phyloP scores from a whole-genome alignment of 768 basidiomycete species.

The Pholiota microspora region DNA sequence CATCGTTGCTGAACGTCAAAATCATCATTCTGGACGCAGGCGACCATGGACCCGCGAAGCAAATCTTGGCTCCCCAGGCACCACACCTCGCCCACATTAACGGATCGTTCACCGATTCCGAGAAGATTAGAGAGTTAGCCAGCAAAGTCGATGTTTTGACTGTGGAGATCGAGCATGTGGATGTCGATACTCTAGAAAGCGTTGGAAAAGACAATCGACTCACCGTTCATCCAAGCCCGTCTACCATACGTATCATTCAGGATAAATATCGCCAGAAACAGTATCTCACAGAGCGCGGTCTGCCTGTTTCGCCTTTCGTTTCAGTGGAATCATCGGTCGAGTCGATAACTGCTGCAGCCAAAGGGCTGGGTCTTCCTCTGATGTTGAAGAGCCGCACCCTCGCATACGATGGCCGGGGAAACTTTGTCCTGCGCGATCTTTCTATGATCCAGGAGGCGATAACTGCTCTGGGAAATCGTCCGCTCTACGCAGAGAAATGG shows the following conservation, averaged over 20 bases:
- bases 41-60: constrained; percentile 83
- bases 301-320: constrained; percentile 62
- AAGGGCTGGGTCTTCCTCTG: constrained; percentile 74
- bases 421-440: constrained; percentile 67
- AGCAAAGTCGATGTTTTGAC: constrained; percentile 83
- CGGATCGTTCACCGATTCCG: constrained; percentile 82
- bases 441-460: constrained; percentile 52
- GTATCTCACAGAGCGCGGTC: constrained; percentile 65
- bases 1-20: constrained; percentile 82
- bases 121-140: constrained; percentile 79
- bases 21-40: constrained; percentile 86
- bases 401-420: constrained; percentile 96
- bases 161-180: constrained; percentile 96
- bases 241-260: constrained; percentile 85
- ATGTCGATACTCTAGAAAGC: constrained; percentile 69
- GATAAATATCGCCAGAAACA: constrained; percentile 75
- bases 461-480: constrained; percentile 55
- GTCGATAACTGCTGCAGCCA: constrained; percentile 50
- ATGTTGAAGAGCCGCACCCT: constrained; percentile 97
- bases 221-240: constrained; percentile 73
- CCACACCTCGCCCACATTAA: constrained; percentile 67
- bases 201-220: constrained; percentile 32
- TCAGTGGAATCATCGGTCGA: constrained; percentile 52
- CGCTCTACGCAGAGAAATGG: constrained; percentile 94
- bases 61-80: constrained; percentile 60